Base-by-base conservation (phyloP, 1,284 basidiomycete genomes). In the Sanghuangporus baumii region DNA sequence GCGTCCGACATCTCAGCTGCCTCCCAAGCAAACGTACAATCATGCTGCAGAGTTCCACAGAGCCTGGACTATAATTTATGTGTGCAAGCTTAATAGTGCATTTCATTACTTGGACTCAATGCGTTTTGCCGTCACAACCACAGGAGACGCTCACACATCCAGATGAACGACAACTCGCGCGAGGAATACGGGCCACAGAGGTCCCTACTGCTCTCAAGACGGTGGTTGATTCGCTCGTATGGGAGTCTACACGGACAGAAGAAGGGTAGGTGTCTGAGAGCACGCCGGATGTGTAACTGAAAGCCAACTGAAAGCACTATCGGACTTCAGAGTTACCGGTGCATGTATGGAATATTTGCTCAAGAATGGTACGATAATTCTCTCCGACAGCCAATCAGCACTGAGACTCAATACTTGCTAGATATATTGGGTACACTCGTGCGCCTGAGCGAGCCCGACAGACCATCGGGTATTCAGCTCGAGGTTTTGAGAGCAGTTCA, bases 261-360 rank as follows among this genome's bases (percentile, higher is more conserved):
- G 90, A 92, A 76, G 92, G 91, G 92, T 94, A 75, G 68, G 89
- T 81, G 43, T 31, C 40, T 41, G 40, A 12, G 26, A 31, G 26
- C 20, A 52, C 62, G 56, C 36, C 34, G 55, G 41, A 47, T 60
- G 46, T 63, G 55, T 37, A 36, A 34, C 18, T 20, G 8, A 34
- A 34, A 48, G 48, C 48, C 8, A 16, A 18, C 55, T 51, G 9
- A 63, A 57, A 5, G 55, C 50, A 38, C 47, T 37, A 20, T 20
- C 50, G 23, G 16, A 38, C 52, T 9, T 31, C 73, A 94, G 93
- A 64, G 85, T 81, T 11, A 93, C 92, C 3, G 94, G 94, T 23
- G 86, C 84, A 16, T 96, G 94, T 71, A 78, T 97, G 65, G 96
- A 98, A 74, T 94, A 93, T 74, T 81, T 97, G 36, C 77, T 98